Conservation (phyloP, 768 basidiomycete genomes). For the Agaricus sinodeliciosus region DNA sequence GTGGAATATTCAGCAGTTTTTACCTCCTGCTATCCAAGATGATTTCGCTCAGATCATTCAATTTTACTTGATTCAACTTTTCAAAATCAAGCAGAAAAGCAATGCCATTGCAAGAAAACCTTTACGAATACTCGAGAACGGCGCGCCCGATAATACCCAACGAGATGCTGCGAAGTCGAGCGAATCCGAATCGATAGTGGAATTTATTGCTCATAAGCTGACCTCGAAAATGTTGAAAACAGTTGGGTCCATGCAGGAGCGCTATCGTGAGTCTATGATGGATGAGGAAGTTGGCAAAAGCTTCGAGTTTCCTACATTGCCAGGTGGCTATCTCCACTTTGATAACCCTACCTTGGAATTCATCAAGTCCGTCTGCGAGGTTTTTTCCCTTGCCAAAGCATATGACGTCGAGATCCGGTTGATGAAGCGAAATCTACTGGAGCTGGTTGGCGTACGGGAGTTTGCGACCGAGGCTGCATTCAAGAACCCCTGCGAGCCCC, state of each 20-base stretch:
- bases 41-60: constrained; percentile 72
- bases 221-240: constrained; percentile 74
- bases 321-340: constrained; percentile 77
- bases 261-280: constrained; percentile 53
- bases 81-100: constrained; percentile 60
- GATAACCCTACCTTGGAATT: constrained; percentile 84
- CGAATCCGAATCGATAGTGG: constrained; percentile 61
- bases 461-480: constrained; percentile 83
- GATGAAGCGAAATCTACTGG: constrained; percentile 83
- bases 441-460: constrained; percentile 80
- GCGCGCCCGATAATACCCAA: constrained; percentile 57
- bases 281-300: constrained; percentile 45
- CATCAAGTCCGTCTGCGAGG: constrained; percentile 80
- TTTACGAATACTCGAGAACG: constrained; percentile 59
- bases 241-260: constrained; percentile 56
- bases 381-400: constrained; percentile 75
- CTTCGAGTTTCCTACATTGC: constrained; percentile 79
- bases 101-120: constrained; percentile 61
- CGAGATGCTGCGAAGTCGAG: constrained; percentile 59
- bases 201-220: constrained; percentile 74
- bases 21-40: constrained; percentile 74
- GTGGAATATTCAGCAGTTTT: constrained; percentile 90
- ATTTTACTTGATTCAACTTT: constrained; percentile 82
- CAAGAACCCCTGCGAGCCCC: constrained; percentile 86
- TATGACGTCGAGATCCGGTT: constrained; percentile 83